phyloP scores from a whole-genome alignment of 352 stramenopile genomes.

The Aphanomyces invadans region DNA sequence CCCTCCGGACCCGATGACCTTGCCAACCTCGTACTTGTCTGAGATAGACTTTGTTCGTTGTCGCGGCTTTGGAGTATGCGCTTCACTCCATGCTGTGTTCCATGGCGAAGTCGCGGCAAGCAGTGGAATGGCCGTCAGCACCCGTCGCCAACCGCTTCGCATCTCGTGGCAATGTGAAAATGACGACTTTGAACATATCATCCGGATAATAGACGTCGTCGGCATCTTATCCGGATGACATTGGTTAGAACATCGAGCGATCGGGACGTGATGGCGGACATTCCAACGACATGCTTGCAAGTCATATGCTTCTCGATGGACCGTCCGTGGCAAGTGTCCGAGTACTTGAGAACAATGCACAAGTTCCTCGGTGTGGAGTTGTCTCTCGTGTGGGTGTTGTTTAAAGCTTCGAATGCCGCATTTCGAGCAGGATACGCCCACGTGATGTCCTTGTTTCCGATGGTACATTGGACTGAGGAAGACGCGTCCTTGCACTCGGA shows the following conservation, averaged over 20 bases:
- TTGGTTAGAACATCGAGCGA: neutral
- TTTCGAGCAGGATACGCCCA: constrained; percentile 25
- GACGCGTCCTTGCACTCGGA: constrained; percentile 30
- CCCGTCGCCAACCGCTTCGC: too few relatives aligned
- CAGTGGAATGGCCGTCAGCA: neutral
- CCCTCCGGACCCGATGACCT: neutral
- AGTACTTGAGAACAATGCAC: constrained; percentile 47
- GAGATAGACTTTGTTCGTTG: neutral
- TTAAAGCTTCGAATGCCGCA: neutral
- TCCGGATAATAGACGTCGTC: too few relatives aligned
- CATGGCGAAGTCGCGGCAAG: neutral
- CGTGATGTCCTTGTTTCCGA: constrained; percentile 33
- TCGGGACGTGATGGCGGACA: neutral
- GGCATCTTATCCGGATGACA: neutral
- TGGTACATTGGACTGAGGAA: constrained; percentile 26
- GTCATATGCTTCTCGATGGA: constrained; percentile 63
- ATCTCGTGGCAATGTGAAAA: too few relatives aligned
- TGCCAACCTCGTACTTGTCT: constrained; percentile 9
- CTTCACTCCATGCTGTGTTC: neutral
- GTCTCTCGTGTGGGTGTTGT: neutral
- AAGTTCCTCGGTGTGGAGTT: constrained; percentile 16
- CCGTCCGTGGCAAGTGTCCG: constrained; percentile 48
- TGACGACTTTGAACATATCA: too few relatives aligned
- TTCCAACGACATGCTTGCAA: constrained; percentile 26
- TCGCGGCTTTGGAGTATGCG: neutral